Base-by-base conservation (phyloP, 2,329 filamentous ascomycete species). In the Drechslera avenae region DNA sequence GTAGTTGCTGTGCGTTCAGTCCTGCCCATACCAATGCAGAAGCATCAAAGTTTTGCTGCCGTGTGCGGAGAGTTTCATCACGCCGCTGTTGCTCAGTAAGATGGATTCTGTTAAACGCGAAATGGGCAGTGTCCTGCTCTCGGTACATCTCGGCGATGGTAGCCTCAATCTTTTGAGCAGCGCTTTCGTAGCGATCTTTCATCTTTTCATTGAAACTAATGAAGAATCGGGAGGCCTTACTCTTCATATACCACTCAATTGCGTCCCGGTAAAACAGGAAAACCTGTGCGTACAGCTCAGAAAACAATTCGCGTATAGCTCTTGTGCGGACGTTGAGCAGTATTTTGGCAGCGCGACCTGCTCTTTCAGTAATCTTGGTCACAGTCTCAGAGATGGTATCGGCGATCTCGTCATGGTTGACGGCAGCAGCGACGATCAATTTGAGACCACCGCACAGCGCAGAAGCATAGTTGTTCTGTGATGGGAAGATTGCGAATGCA, bases 151-250 rank as follows among this genome's bases (percentile, higher is more conserved):
- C 34, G 4, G 32, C 31, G 2, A 57, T 41, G 18, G 3, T 39
- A 4, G 26, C 39, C 8, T 54, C 32, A 23, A 59, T 59, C 18
- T 39, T 44, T 17, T 18, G 32, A 12, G 31, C 30, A 4, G 54
- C 45, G 1, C 50, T 34, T 35, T 46, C 46, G 30, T 52, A 55
- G 6, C 19, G 36, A 5, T 28, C 39, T 14, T 50, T 50, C 10
- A 60, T 18, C 8, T 50, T 51, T 13, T 55, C 45, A 28, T 60
- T 57, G 46, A 60, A 60, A 33, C 44, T 52, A 21, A 32, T 19
- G 28, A 57, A 45, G 40, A 60, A 57, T 28, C 46, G 54, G 2
- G 50, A 52, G 13, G 30, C 30, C 10, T 42, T 46, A 5, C 53
- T 52, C 13, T 43, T 36, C 28, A 54, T 30, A 40, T 50, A 60